Percentiles rank a stretch among this genome's conserved stretches.
Evolutionary conservation across 2,329 filamentous ascomycete genomes (phyloP).

Genomic region (Coleophoma crateriformis): DNA sequence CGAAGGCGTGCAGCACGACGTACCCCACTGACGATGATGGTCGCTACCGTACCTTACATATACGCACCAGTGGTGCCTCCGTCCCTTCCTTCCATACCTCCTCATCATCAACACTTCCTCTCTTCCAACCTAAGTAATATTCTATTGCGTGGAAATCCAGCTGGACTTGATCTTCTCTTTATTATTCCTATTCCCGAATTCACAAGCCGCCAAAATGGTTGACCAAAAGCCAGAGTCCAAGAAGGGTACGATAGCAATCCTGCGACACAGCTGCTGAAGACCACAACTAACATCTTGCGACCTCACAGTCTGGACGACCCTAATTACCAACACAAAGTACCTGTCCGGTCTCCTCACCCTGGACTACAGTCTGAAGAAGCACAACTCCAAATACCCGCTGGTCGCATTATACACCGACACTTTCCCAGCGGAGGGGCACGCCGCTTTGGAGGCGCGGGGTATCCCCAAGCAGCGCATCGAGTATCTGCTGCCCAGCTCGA

Average conservation of each 20-base stretch:
- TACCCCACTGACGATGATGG: background rate
- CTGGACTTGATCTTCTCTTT: background rate
- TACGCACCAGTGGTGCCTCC: background rate
- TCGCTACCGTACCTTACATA: background rate
- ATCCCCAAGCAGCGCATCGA: conserved; percentile 67
- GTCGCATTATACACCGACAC: conserved; percentile 77
- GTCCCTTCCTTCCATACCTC: too few species aligned
- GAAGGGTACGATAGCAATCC: conserved; percentile 15
- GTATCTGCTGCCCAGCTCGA: conserved; percentile 63
- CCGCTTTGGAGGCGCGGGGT: conserved; percentile 61
- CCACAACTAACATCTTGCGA: conserved; percentile 3
- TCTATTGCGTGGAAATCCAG: too few species aligned
- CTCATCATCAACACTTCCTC: too few species aligned
- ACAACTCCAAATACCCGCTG: conserved; percentile 66
- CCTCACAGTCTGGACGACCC: conserved; percentile 74
- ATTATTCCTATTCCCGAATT: background rate
- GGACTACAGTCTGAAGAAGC: conserved; percentile 65
- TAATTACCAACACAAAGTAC: conserved; percentile 82
- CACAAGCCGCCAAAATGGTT: conserved; percentile 8
- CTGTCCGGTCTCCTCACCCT: conserved; percentile 79
- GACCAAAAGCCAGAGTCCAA: conserved; percentile 19
- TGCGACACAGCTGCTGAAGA: background rate
- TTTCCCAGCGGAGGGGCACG: conserved; percentile 63
- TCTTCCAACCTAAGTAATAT: too few species aligned
- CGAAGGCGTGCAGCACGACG: background rate